A percentile compares a stretch with the other conserved stretches of the same genome.
phyloP scores from a whole-genome alignment of 495 filamentous ascomycete genomes.

The Aspergillus indologenus region DNA sequence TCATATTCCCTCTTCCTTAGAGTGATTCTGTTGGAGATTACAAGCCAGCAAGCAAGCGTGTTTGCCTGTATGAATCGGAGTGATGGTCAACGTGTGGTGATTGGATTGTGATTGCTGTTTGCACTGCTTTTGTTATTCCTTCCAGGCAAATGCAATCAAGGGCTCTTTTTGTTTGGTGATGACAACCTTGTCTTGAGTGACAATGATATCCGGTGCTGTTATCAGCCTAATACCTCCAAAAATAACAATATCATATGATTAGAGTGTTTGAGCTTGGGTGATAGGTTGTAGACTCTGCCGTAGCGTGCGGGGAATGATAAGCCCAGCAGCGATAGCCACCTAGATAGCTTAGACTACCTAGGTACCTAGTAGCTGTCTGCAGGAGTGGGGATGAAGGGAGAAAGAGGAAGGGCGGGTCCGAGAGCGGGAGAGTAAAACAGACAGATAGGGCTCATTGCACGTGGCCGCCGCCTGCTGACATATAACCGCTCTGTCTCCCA shows the following conservation, averaged over 20 bases:
- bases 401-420: background rate
- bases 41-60: conserved; percentile 39
- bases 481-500: background rate
- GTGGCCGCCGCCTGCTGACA: conserved; percentile 1
- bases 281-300: background rate
- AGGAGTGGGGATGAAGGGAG: background rate
- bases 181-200: background rate
- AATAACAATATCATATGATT: background rate
- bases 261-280: background rate
- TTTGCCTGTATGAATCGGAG: conserved; percentile 25
- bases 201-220: conserved; percentile 3
- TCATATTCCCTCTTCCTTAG: conserved; percentile 25
- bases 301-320: background rate
- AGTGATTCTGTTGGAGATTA: conserved; percentile 27
- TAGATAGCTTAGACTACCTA: no score
- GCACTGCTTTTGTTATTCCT: no score
- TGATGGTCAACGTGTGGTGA: conserved; percentile 28
- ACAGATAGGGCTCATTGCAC: background rate
- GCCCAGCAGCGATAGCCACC: background rate
- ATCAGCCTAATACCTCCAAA: conserved; percentile 2
- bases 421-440: background rate
- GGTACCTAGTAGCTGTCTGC: background rate
- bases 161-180: background rate
- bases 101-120: background rate
- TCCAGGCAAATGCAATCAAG: conserved; percentile 4